Evolutionary conservation across 2,329 filamentous ascomycete genomes (phyloP).

Genomic region (Talaromyces sp.): DNA sequence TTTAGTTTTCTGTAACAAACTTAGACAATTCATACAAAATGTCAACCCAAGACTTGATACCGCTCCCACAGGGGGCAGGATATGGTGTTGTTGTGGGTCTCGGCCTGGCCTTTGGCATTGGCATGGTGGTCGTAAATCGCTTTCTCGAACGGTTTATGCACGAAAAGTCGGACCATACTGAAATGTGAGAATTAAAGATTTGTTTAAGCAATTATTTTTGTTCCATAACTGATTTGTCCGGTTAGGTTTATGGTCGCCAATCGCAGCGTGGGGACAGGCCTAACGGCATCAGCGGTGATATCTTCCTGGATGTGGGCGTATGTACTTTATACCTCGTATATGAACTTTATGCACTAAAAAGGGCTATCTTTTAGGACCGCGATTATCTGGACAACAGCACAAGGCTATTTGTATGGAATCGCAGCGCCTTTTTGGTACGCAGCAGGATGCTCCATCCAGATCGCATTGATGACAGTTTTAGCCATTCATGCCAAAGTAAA

Average conservation of each 20-base stretch:
- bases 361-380: background rate
- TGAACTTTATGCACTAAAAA: background rate
- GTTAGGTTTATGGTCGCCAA: slow-evolving; percentile 20
- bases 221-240: too few relatives aligned
- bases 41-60: background rate
- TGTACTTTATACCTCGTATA: background rate
- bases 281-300: slow-evolving; percentile 20
- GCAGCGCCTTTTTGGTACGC: slow-evolving; percentile 9
- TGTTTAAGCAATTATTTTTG: background rate
- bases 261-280: slow-evolving; percentile 17
- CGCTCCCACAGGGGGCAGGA: slow-evolving; percentile 3
- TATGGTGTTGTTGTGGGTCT: slow-evolving; percentile 9
- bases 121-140: slow-evolving; percentile 7
- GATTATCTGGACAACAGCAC: slow-evolving; percentile 9
- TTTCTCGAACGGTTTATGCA: slow-evolving; percentile 5
- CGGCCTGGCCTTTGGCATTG: slow-evolving; percentile 8
- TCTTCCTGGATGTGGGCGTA: slow-evolving; percentile 20
- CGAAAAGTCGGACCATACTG: slow-evolving; percentile 8
- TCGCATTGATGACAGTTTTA: slow-evolving; percentile 8
- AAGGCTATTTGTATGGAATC: slow-evolving; percentile 9
- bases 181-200: slow-evolving; percentile 3
- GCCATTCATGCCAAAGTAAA: slow-evolving; percentile 11
- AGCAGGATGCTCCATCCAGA: slow-evolving; percentile 6
- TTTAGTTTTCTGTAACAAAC: background rate
- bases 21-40: background rate